Conservation (phyloP, 2,329 filamentous ascomycete species). For the Teratosphaeria destructans region DNA sequence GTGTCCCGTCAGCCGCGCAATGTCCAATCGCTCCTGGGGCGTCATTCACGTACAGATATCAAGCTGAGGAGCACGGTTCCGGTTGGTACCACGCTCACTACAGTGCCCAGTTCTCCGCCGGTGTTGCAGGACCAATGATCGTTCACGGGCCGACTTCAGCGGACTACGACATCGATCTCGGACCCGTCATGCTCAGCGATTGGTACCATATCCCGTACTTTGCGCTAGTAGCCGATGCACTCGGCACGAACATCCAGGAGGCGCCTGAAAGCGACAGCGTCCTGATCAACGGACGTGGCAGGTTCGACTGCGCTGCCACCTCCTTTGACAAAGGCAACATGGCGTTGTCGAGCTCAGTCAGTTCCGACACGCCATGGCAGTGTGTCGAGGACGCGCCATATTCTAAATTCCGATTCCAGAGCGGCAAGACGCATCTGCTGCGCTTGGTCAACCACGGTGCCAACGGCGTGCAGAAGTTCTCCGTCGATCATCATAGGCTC, state of each 20-base stretch:
- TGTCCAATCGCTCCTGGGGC: constrained; percentile 32
- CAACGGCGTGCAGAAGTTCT: constrained; percentile 33
- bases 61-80: constrained; percentile 27
- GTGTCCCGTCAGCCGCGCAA: constrained; percentile 31
- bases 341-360: constrained; percentile 11
- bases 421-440: constrained; percentile 32
- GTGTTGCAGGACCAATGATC: constrained; percentile 22
- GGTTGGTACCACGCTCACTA: constrained; percentile 32
- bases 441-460: constrained; percentile 34
- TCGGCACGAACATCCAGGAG: constrained; percentile 14
- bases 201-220: constrained; percentile 32
- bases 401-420: constrained; percentile 26
- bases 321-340: constrained; percentile 10
- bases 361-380: constrained; percentile 14
- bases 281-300: constrained; percentile 22
- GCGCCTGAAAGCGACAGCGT: constrained; percentile 24
- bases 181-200: constrained; percentile 33
- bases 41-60: constrained; percentile 31
- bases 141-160: constrained; percentile 26
- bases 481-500: constrained; percentile 38
- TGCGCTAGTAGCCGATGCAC: constrained; percentile 20
- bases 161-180: constrained; percentile 36
- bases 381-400: constrained; percentile 21
- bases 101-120: constrained; percentile 22
- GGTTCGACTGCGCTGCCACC: constrained; percentile 17